Base-by-base conservation (phyloP, 257 asterid species). In the Jacaranda mimosifolia region DNA sequence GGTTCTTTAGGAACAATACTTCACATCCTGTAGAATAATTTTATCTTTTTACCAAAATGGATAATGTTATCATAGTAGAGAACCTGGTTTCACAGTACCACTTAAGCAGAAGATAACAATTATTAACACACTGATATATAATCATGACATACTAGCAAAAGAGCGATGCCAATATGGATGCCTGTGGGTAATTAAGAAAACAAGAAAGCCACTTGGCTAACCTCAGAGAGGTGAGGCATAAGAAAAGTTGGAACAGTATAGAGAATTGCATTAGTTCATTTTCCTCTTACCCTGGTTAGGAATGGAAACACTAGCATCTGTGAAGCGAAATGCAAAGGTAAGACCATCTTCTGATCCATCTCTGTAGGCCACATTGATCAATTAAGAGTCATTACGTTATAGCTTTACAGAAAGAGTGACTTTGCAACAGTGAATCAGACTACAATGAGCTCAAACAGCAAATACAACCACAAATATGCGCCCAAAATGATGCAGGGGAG, bases 271-370 rank as follows among this genome's bases (percentile, higher is more conserved):
- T 35, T 11, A 65, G 75, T 49, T 62, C 65, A 69, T 14, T 75
- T 64, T 51, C 48, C 70, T 70, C 90, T 65, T 88, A 96, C 98
- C 99, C 86, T 93, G 97, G 80, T 89, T 91, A 45, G 96, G 90
- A 78, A 87, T 62, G 72, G 97, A 91, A 67, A 86, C 38, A 71
- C 94, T 89, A 83, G 95, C 89, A 80, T 96, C 99, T 49, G 98
- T 90, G 88, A 96, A 93, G 81, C 99, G 98, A 82, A 96, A 96
- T 53, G 97, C 95, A 75, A 96, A 96, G 40, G 97, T 93, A 58
- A 93, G 91, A 80, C 97, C 97, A 88, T 93, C 99, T 86, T 91
- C 98, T 70, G 97, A 89, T 64, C 91, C 95, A 83, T 90, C 92
- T 87, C 99, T 96, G 90, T 59, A 80, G 84, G 72, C 77, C 70